phyloP scores from a whole-genome alignment of 805 yeast species.

The Zygosaccharomyces siamensis region DNA sequence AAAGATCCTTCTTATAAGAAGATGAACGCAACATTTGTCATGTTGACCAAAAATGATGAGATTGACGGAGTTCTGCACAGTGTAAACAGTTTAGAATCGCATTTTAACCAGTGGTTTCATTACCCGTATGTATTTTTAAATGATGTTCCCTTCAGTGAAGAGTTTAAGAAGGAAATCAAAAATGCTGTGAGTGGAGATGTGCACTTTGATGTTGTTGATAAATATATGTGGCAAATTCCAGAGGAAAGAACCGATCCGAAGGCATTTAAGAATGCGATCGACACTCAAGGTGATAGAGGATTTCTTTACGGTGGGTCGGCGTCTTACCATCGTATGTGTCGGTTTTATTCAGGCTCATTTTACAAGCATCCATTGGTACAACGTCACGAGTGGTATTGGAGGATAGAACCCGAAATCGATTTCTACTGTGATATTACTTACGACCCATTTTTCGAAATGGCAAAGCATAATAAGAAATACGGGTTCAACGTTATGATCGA shows the following conservation, averaged over 20 bases:
- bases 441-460: constrained; percentile 87
- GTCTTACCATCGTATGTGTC: constrained; percentile 91
- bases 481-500: constrained; percentile 79
- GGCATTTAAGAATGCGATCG: constrained; percentile 50
- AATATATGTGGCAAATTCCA: constrained; percentile 68
- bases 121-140: constrained; percentile 92
- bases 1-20: constrained; percentile 33
- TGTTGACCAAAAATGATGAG: constrained; percentile 78
- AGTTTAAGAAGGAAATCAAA: constrained; percentile 52
- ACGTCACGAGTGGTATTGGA: constrained; percentile 87
- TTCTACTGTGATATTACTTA: constrained; percentile 87
- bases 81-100: constrained; percentile 72
- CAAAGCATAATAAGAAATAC: constrained; percentile 58
- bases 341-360: constrained; percentile 83
- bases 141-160: constrained; percentile 65
- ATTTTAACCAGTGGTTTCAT: constrained; percentile 88
- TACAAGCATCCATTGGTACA: constrained; percentile 70
- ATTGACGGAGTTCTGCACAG: constrained; percentile 69
- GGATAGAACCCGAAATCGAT: constrained; percentile 90
- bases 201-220: constrained; percentile 64
- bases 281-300: constrained; percentile 74
- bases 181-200: constrained; percentile 55
- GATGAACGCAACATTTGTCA: constrained; percentile 81
- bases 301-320: constrained; percentile 79
- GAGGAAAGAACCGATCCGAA: constrained; percentile 18